Conservation (phyloP, 2,329 filamentous ascomycete species). For the Ophiostoma sp. region DNA sequence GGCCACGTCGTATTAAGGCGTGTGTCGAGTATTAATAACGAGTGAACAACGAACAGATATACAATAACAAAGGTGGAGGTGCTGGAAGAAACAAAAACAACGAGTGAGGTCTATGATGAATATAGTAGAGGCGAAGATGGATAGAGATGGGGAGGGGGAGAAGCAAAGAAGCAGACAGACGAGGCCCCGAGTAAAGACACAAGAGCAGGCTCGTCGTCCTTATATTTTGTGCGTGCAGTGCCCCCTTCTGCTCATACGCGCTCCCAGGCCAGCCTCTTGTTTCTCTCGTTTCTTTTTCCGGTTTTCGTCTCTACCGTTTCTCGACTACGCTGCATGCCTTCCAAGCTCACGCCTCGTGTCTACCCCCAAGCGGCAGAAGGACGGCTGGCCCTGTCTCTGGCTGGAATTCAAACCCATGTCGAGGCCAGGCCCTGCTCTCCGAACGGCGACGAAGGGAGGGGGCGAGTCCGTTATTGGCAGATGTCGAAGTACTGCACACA, state of each 20-base stretch:
- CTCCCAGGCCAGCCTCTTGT: not conserved
- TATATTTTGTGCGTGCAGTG: not conserved
- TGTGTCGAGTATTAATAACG: conserved; percentile 7
- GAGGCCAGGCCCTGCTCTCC: not conserved
- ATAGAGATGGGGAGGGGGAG: not conserved
- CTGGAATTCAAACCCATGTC: conserved; percentile 12
- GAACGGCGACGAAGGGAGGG: not conserved
- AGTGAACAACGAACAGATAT: not conserved
- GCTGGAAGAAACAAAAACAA: not conserved
- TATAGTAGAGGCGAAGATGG: not conserved
- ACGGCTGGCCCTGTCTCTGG: conserved; percentile 11
- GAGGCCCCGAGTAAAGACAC: not conserved
- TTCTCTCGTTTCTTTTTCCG: not conserved
- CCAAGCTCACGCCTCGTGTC: not conserved
- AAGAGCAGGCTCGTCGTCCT: not conserved
- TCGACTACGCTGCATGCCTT: conserved; percentile 2
- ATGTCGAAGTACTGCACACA: conserved; percentile 1
- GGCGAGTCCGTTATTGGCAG: not conserved
- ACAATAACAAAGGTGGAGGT: not conserved
- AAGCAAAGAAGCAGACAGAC: no score
- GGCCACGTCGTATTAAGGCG: not conserved
- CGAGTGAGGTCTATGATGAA: not conserved
- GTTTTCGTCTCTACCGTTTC: not conserved
- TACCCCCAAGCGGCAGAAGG: not conserved
- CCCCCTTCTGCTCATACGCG: not conserved